Evolutionary conservation across 305 asterid species (phyloP).

Genomic region (Rubia balearica): DNA sequence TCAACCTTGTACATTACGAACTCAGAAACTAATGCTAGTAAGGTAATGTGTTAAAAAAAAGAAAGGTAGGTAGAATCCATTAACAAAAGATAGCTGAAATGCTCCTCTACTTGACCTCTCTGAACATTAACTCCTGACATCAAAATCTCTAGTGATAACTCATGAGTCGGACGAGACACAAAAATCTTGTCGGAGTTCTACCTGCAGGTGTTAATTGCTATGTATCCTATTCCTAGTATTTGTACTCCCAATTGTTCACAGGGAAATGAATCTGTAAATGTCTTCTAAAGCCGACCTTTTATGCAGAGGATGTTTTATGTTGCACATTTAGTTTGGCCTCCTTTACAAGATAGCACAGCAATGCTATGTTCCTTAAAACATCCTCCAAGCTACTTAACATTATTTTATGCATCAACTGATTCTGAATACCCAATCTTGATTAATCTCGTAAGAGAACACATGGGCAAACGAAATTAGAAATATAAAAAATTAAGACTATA

Average conservation of each 20-base stretch:
- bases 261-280: not conserved
- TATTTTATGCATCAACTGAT: no score
- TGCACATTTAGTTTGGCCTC: no score
- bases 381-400: no score
- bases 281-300: not conserved
- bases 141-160: no score
- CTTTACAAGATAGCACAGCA: no score
- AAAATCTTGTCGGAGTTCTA: not conserved
- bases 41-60: no score
- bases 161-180: not conserved
- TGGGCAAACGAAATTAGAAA: no score
- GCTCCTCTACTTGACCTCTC: not conserved
- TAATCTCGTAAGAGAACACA: no score
- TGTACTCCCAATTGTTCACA: not conserved
- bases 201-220: not conserved
- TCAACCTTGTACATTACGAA: constrained; percentile 6
- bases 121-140: constrained; percentile 4
- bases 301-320: no score
- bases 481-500: no score
- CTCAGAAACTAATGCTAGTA: constrained; percentile 3
- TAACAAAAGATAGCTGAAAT: not conserved
- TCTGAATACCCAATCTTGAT: no score
- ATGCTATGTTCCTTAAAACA: no score
- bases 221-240: not conserved
- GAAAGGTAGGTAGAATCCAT: not conserved